Evolutionary conservation across 2,329 filamentous ascomycete genomes (phyloP), one percentile per base, ranked within the genome.

Genomic region (Paecilomyces niveus): DNA sequence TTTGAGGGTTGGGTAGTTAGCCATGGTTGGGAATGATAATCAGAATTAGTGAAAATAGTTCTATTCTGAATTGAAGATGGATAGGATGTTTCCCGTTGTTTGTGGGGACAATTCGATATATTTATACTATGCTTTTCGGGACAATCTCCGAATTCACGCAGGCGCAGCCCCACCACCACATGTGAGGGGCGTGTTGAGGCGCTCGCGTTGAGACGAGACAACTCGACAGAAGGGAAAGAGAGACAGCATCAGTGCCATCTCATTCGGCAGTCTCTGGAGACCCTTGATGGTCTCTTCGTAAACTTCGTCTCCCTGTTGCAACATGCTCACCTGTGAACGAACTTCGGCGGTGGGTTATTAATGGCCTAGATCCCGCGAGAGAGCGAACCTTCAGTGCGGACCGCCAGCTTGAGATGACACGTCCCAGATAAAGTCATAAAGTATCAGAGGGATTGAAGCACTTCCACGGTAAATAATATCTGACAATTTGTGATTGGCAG

Each of bases 1-100:
- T 60, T 75, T 65, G 54, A 76, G 64, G 32, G 63, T 66, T 11
- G 76, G 75, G 55, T 74, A 76, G 53, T 66, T 69, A 11, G 73
- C 65, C 70, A 75, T 74, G 54, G 18, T 26, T 52, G 50, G 18
- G 10, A 13, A 24, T 13, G 24, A 21, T 5, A 9, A 18, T 45
- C 39, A 9, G n/a, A 9, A 9, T 9, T 18, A 9, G 15, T 45
- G 39, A 29, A 29, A 29, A 29, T 29, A 29, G 26, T 8, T 18
- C 3, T 2, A 18, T 18, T 18, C 15, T n/a, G n/a, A 8, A 45
- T 45, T 8, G 4, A 21, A 52, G 22, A 52, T 18, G 21, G 10
- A 29, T 52, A 15, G 15, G 6, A 9, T 18, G 39, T 9, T 18
- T 18, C n/a, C 6, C 18, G 15, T 6, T 45, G 39, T 45, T 33